Conservation (phyloP, 345 rosid genomes). For the Nephelium lappaceum region DNA sequence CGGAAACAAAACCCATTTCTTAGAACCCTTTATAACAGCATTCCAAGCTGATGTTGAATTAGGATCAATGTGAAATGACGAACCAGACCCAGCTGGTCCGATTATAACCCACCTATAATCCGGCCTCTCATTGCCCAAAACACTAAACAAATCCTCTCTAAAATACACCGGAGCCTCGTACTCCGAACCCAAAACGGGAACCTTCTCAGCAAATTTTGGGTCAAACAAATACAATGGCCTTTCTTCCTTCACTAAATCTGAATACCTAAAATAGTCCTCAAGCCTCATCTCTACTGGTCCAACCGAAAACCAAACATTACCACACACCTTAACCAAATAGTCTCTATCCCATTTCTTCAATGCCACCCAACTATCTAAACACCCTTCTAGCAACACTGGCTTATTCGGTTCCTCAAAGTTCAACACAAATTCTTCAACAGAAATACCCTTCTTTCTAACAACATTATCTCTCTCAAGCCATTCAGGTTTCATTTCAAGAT, state of each 20-base stretch:
- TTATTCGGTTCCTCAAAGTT: constrained; percentile 82
- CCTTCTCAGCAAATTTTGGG: constrained; percentile 83
- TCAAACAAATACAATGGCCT: constrained; percentile 96
- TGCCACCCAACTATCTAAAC: constrained; percentile 81
- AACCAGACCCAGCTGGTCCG: constrained; percentile 95
- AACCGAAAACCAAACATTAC: constrained; percentile 65
- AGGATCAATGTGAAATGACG: constrained; percentile 98
- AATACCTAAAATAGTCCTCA: constrained; percentile 68
- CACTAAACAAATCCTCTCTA: constrained; percentile 83
- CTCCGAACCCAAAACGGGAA: constrained; percentile 62
- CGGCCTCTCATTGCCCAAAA: constrained; percentile 80
- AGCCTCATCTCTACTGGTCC: constrained; percentile 92
- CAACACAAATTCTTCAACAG: constrained; percentile 68
- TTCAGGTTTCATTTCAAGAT: constrained; percentile 90
- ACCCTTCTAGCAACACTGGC: constrained; percentile 90
- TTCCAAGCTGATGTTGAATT: constrained; percentile 99
- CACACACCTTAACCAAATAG: constrained; percentile 54
- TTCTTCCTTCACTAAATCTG: constrained; percentile 79
- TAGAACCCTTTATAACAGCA: constrained; percentile 88
- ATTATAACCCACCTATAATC: constrained; percentile 95
- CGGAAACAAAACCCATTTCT: constrained; percentile 95
- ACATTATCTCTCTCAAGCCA: constrained; percentile 93
- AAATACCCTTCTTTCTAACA: constrained; percentile 64
- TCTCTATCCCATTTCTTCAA: constrained; percentile 70
- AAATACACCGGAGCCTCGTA: constrained; percentile 83